Evolutionary conservation across 2,329 filamentous ascomycete genomes (phyloP).

Genomic region (Hypomyces rosellus): DNA sequence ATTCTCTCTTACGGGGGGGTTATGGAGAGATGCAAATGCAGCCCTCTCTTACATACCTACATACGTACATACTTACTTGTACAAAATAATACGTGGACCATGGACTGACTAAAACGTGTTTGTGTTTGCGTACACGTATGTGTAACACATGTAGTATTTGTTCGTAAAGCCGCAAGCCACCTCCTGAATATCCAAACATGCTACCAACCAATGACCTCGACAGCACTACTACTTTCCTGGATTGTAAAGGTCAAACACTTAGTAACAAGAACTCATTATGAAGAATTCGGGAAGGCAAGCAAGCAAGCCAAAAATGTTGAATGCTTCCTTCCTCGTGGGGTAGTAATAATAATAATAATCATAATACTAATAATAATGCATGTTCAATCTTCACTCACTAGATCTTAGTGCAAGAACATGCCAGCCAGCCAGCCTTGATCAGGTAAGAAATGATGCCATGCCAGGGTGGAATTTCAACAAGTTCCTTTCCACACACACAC

Average conservation of each 20-base stretch:
- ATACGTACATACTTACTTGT: not conserved
- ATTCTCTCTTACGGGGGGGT: not conserved
- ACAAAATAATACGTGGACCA: not conserved
- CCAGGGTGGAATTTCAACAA: constrained; percentile 9
- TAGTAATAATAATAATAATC: too few relatives aligned
- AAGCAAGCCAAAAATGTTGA: too few relatives aligned
- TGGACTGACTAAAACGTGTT: not conserved
- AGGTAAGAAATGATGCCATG: constrained; percentile 8
- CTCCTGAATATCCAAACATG: not conserved
- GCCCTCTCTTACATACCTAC: not conserved
- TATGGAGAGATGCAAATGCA: not conserved
- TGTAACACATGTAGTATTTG: too few relatives aligned
- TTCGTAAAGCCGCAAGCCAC: not conserved
- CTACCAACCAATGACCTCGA: too few relatives aligned
- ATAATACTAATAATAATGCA: too few relatives aligned
- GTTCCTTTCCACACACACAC: not conserved
- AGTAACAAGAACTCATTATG: too few relatives aligned
- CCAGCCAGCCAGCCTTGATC: not conserved
- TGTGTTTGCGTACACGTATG: not conserved
- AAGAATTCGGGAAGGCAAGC: too few relatives aligned
- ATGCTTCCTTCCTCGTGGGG: too few relatives aligned
- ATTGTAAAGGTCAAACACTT: too few relatives aligned
- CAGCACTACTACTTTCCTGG: too few relatives aligned
- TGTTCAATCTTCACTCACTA: too few relatives aligned
- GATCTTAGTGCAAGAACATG: too few relatives aligned